These are phyloP conservation scores for Cucurbitaria berberidis DNA, from an alignment of 2,329 filamentous ascomycete genomes.

Conservation along the genomic window DNA sequence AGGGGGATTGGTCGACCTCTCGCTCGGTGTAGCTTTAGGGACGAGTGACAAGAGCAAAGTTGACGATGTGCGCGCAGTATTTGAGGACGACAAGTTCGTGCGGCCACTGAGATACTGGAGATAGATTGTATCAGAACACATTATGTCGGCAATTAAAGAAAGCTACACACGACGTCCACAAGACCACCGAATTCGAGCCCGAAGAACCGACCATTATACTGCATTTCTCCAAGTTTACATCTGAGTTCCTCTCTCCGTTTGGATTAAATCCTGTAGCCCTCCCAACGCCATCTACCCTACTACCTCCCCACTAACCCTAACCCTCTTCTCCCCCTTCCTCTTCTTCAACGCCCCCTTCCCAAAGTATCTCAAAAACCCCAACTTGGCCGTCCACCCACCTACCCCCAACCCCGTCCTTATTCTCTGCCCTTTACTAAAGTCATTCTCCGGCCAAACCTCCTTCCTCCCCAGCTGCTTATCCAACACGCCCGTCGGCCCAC, in stretches of 20 bases:
- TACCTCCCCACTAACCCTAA: neutral
- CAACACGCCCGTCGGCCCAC: constrained; percentile 64
- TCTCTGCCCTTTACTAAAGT: constrained; percentile 15
- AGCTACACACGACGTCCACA: too few relatives aligned
- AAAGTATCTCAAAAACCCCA: constrained; percentile 5
- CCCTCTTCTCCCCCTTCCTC: constrained; percentile 9
- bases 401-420: constrained; percentile 10
- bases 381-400: too few relatives aligned
- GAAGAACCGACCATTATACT: too few relatives aligned
- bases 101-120: constrained; percentile 13
- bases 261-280: too few relatives aligned
- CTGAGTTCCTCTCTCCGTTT: too few relatives aligned
- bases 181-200: too few relatives aligned
- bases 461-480: constrained; percentile 32
- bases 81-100: constrained; percentile 34
- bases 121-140: too few relatives aligned
- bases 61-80: constrained; percentile 28
- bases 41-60: neutral
- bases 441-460: constrained; percentile 26
- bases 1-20: constrained; percentile 41
- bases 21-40: constrained; percentile 12
- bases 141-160: too few relatives aligned
- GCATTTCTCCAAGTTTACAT: too few relatives aligned
- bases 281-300: too few relatives aligned
- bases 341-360: constrained; percentile 8